phyloP scores from a whole-genome alignment of 768 basidiomycete genomes.

The Cystobasidium ongulense region DNA sequence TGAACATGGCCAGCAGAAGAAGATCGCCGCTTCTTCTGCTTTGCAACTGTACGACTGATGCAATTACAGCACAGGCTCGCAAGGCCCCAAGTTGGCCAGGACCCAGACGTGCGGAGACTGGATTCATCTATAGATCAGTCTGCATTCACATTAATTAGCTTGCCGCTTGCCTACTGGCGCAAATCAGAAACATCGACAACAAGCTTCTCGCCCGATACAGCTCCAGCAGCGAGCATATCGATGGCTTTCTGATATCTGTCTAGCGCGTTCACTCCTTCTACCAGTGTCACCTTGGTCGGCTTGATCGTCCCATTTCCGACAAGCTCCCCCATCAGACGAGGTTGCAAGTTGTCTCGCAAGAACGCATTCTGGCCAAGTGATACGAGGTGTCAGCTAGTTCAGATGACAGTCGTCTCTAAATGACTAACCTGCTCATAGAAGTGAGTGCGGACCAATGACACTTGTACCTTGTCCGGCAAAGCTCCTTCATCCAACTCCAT shows the following conservation, averaged over 20 bases:
- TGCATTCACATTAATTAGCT: no score
- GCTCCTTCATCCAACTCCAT: neutral
- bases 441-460: neutral
- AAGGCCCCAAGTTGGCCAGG: no score
- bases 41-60: no score
- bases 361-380: neutral
- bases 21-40: no score
- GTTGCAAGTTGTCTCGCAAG: conserved; percentile 1
- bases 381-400: neutral
- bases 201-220: neutral
- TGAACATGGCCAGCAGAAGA: no score
- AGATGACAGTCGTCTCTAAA: neutral
- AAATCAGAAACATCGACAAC: neutral
- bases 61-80: no score
- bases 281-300: neutral
- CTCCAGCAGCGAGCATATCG: neutral
- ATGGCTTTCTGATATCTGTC: conserved; percentile 1
- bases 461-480: neutral
- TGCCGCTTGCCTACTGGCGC: no score
- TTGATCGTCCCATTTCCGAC: neutral
- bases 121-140: no score
- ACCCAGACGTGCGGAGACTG: no score
- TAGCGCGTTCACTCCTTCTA: neutral
- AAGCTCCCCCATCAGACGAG: neutral
- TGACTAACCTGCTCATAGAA: neutral